These are phyloP conservation scores for Rhodomyrtus tomentosa DNA, from an alignment of 345 rosid genomes.

Conservation along the genomic window DNA sequence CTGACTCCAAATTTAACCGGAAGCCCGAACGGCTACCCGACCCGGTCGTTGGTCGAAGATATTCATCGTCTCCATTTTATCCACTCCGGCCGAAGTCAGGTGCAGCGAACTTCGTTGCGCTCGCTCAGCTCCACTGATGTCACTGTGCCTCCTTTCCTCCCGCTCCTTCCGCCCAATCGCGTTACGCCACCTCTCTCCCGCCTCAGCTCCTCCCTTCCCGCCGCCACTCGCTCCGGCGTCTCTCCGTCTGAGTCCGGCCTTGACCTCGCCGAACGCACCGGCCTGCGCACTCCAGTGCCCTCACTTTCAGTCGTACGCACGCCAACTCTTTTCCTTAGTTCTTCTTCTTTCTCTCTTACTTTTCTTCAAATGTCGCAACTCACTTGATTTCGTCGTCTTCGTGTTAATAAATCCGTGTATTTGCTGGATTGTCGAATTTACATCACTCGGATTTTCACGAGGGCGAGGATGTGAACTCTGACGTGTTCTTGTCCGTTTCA, in stretches of 20 bases:
- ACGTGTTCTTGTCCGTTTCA: not conserved
- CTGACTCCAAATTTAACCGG: not conserved
- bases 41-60: not conserved
- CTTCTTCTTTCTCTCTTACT: not conserved
- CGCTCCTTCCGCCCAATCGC: conserved; percentile 31
- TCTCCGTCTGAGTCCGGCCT: not conserved
- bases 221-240: not conserved
- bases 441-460: not conserved
- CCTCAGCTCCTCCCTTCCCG: not conserved
- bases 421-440: not conserved
- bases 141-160: conserved; percentile 25
- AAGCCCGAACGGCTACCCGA: not conserved
- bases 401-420: not conserved
- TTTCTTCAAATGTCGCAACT: not conserved
- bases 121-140: conserved; percentile 13
- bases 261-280: conserved; percentile 16
- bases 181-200: conserved; percentile 34
- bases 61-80: not conserved
- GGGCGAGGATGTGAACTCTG: not conserved
- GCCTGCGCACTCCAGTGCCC: conserved; percentile 70
- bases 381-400: not conserved
- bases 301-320: conserved; percentile 65
- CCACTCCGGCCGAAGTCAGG: conserved; percentile 5
- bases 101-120: conserved; percentile 25
- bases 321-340: not conserved